phyloP scores from a whole-genome alignment of 768 basidiomycete species.

The Sarcodon aspratus region DNA sequence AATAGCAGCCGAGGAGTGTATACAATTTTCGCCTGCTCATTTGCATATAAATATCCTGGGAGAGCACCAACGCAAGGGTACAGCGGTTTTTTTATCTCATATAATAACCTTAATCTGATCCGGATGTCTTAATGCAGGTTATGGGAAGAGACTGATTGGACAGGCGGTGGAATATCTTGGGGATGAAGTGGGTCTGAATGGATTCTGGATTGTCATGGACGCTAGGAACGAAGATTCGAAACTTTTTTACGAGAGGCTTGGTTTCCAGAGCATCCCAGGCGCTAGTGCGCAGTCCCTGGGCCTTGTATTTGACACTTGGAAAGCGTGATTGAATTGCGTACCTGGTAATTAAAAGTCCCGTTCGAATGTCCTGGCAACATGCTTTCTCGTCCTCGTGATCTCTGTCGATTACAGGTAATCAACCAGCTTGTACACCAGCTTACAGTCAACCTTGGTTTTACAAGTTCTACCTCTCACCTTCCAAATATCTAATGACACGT shows the following conservation, averaged over 20 bases:
- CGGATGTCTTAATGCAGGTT: conserved; percentile 24
- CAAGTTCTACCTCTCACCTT: too few relatives aligned
- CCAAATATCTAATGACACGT: too few relatives aligned
- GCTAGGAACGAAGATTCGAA: conserved; percentile 48
- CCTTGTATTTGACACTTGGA: conserved; percentile 31
- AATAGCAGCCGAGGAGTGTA: conserved; percentile 35
- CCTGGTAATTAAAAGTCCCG: not conserved
- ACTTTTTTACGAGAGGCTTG: conserved; percentile 50
- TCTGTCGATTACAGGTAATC: too few relatives aligned
- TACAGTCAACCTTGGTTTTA: too few relatives aligned
- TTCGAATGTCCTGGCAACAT: not conserved
- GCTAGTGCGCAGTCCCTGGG: conserved; percentile 41
- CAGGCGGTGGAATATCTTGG: conserved; percentile 39
- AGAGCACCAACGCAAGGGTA: conserved; percentile 40
- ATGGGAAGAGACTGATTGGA: conserved; percentile 55
- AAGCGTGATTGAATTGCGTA: not conserved
- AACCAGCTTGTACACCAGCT: too few relatives aligned
- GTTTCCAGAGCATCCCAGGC: conserved; percentile 47
- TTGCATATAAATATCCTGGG: conserved; percentile 66
- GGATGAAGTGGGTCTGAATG: conserved; percentile 28
- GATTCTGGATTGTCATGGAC: conserved; percentile 63
- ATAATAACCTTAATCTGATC: too few relatives aligned
- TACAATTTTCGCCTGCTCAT: conserved; percentile 62
- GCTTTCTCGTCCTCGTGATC: too few relatives aligned
- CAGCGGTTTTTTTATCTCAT: too few relatives aligned